phyloP scores from a whole-genome alignment of 2,329 filamentous ascomycete species.

The Claviceps maximensis region DNA sequence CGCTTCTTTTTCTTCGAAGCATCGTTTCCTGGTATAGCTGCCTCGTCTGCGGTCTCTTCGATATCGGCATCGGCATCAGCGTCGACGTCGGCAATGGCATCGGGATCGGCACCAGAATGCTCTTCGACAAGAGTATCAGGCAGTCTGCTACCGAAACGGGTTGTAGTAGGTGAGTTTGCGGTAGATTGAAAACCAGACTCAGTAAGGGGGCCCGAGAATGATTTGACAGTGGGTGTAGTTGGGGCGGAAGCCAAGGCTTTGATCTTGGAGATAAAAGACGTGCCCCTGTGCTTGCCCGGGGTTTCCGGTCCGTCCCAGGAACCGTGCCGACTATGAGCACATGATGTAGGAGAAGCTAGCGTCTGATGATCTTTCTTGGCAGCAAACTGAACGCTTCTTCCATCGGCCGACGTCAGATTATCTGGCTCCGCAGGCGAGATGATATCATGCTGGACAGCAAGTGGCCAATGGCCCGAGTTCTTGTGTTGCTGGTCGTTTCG shows the following conservation, averaged over 20 bases:
- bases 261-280: constrained; percentile 64
- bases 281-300: constrained; percentile 42
- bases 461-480: background rate
- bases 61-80: constrained; percentile 22
- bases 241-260: constrained; percentile 53
- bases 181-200: constrained; percentile 28
- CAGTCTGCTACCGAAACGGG: constrained; percentile 32
- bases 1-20: constrained; percentile 41
- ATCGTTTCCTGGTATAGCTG: constrained; percentile 26
- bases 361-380: constrained; percentile 36
- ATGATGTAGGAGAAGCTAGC: constrained; percentile 29
- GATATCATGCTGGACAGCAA: background rate
- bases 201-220: constrained; percentile 16
- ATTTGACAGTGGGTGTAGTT: constrained; percentile 33
- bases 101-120: constrained; percentile 22
- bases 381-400: constrained; percentile 65
- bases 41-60: constrained; percentile 66
- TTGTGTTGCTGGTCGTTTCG: background rate
- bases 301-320: constrained; percentile 56
- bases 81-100: constrained; percentile 1
- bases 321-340: constrained; percentile 43
- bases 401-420: constrained; percentile 6
- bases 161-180: constrained; percentile 33
- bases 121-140: constrained; percentile 42
- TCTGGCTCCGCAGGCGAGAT: background rate